phyloP scores from a whole-genome alignment of 805 yeast species.

The Clavispora carvajalis region DNA sequence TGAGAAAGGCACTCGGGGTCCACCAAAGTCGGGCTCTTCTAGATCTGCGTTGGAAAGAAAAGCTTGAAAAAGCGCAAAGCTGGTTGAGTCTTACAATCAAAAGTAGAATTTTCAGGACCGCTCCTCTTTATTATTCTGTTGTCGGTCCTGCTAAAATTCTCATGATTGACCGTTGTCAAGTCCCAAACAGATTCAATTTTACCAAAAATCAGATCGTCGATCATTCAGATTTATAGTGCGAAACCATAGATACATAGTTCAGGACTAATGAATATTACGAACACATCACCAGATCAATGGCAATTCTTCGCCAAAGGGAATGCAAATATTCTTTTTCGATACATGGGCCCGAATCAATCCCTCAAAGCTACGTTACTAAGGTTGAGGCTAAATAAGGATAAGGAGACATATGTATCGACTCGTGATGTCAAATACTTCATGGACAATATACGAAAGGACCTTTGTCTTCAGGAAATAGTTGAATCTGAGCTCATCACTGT shows the following conservation, averaged over 20 bases:
- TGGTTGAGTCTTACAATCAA: background rate
- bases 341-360: constrained; percentile 30
- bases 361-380: constrained; percentile 37
- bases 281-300: constrained; percentile 36
- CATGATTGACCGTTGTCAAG: background rate
- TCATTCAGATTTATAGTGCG: background rate
- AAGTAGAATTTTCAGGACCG: background rate
- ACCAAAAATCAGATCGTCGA: background rate
- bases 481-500: constrained; percentile 29
- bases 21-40: background rate
- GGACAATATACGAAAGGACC: constrained; percentile 26
- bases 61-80: background rate
- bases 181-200: background rate
- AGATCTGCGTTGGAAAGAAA: background rate
- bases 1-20: background rate
- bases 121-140: background rate
- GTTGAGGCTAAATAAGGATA: constrained; percentile 26
- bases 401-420: constrained; percentile 33
- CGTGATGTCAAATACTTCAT: constrained; percentile 39
- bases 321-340: constrained; percentile 44
- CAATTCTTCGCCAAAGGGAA: constrained; percentile 40
- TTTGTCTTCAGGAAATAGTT: constrained; percentile 26
- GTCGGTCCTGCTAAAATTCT: constrained; percentile 1
- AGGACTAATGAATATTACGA: constrained; percentile 30
- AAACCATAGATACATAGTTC: background rate